Conservation (phyloP, 2,329 filamentous ascomycete genomes). For the Neonectria sp. region DNA sequence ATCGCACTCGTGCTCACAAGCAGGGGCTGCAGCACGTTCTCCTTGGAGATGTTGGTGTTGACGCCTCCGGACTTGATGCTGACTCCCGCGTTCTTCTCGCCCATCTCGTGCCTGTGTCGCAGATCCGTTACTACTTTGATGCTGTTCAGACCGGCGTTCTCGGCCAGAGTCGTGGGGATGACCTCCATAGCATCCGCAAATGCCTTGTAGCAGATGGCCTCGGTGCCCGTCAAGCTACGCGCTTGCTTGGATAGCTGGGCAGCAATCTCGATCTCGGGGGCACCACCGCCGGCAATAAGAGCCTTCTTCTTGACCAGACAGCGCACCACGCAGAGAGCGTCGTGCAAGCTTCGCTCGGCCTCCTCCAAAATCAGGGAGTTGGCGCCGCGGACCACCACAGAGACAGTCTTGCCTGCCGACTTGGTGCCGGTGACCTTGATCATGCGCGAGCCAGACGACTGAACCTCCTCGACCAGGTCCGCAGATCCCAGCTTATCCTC, state of each 20-base stretch:
- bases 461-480: slow-evolving; percentile 93
- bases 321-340: slow-evolving; percentile 96
- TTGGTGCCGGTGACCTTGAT: slow-evolving; percentile 96
- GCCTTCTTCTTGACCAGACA: slow-evolving; percentile 99
- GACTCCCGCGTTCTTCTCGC: slow-evolving; percentile 95
- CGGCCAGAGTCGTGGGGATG: slow-evolving; percentile 94
- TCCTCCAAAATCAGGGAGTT: slow-evolving; percentile 96
- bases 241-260: slow-evolving; percentile 87
- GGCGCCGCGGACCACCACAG: slow-evolving; percentile 93
- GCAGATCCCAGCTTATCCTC: slow-evolving; percentile 98
- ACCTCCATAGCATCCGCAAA: slow-evolving; percentile 99
- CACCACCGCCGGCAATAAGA: slow-evolving; percentile 96
- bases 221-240: slow-evolving; percentile 88
- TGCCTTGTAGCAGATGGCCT: slow-evolving; percentile 98
- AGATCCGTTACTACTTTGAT: slow-evolving; percentile 99
- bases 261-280: slow-evolving; percentile 96
- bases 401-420: slow-evolving; percentile 88
- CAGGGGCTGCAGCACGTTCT: slow-evolving; percentile 96
- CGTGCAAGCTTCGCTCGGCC: slow-evolving; percentile 95
- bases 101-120: slow-evolving; percentile 93
- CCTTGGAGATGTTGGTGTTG: slow-evolving; percentile 95
- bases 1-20: slow-evolving; percentile 98
- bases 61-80: slow-evolving; percentile 98
- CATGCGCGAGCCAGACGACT: slow-evolving; percentile 89
- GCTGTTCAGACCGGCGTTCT: slow-evolving; percentile 97